phyloP scores from a whole-genome alignment of 2,329 filamentous ascomycete genomes.

The Penicillium sp. region DNA sequence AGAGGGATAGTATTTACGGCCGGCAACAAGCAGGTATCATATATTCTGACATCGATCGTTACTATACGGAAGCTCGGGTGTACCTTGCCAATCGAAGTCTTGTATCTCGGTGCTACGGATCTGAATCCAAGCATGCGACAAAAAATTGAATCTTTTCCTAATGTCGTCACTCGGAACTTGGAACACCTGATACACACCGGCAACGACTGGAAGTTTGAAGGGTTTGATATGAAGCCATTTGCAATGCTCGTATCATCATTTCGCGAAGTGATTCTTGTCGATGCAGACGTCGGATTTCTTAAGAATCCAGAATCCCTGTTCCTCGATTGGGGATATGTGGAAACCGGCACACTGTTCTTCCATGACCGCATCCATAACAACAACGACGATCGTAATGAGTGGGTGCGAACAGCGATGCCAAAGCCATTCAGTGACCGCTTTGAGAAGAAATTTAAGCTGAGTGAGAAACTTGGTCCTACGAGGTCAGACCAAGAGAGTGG shows the following conservation, averaged over 20 bases:
- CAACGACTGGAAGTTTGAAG: slow-evolving; percentile 40
- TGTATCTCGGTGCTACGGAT: slow-evolving; percentile 35
- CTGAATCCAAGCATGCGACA: slow-evolving; percentile 41
- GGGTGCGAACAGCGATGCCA: slow-evolving; percentile 43
- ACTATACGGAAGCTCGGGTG: background rate
- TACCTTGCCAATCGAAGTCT: background rate
- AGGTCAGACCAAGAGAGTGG: slow-evolving; percentile 44
- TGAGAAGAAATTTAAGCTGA: slow-evolving; percentile 29
- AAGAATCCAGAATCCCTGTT: slow-evolving; percentile 42
- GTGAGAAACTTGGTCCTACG: background rate
- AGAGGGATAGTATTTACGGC: slow-evolving; percentile 45
- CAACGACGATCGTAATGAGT: slow-evolving; percentile 33
- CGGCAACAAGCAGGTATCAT: slow-evolving; percentile 42
- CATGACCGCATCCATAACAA: slow-evolving; percentile 40
- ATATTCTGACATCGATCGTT: slow-evolving; percentile 44
- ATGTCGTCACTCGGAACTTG: slow-evolving; percentile 44
- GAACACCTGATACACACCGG: slow-evolving; percentile 42
- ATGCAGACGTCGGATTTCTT: slow-evolving; percentile 45
- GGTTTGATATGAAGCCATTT: slow-evolving; percentile 48
- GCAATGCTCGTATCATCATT: slow-evolving; percentile 46
- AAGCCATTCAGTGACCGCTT: slow-evolving; percentile 30
- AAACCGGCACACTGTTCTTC: slow-evolving; percentile 46
- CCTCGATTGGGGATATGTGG: slow-evolving; percentile 38
- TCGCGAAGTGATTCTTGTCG: slow-evolving; percentile 47
- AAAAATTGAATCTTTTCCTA: slow-evolving; percentile 40